These are phyloP conservation scores for Venturiaceae sp. DNA, from an alignment of 2,329 filamentous ascomycete genomes.

Conservation along the genomic window DNA sequence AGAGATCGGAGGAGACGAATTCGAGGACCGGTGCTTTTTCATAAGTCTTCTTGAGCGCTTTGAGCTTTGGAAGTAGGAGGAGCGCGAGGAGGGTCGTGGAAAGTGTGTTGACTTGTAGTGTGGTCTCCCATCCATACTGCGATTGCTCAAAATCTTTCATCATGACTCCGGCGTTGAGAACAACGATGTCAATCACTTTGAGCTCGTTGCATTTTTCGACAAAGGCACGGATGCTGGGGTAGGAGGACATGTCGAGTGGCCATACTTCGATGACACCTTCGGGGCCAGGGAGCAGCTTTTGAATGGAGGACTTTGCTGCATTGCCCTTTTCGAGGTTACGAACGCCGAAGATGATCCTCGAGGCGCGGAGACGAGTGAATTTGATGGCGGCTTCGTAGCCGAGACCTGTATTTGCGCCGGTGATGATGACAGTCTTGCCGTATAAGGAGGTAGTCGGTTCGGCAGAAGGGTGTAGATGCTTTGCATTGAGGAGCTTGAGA, in stretches of 20 bases:
- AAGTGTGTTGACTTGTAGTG: conserved; percentile 29
- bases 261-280: conserved; percentile 32
- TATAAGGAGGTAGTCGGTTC: conserved; percentile 21
- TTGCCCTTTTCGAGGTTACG: conserved; percentile 34
- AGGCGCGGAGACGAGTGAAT: conserved; percentile 28
- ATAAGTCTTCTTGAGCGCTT: neutral
- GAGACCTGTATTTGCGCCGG: conserved; percentile 37
- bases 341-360: conserved; percentile 35
- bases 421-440: conserved; percentile 36
- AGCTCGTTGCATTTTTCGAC: conserved; percentile 17
- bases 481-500: conserved; percentile 9
- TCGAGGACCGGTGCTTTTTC: conserved; percentile 1
- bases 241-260: conserved; percentile 32
- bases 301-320: conserved; percentile 30
- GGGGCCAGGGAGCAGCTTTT: conserved; percentile 15
- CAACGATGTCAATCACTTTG: conserved; percentile 23
- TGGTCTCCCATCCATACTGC: conserved; percentile 20
- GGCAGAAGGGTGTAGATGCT: conserved; percentile 16
- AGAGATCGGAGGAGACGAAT: conserved; percentile 4
- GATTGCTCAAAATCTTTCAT: conserved; percentile 16
- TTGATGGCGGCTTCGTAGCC: conserved; percentile 37
- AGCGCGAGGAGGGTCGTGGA: conserved; percentile 27
- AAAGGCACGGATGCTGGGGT: conserved; percentile 26
- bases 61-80: conserved; percentile 18
- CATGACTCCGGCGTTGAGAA: conserved; percentile 30